These are phyloP conservation scores for Nakaseomyces nivariensis DNA, from an alignment of 1,139 yeast species.

Conservation along the genomic window DNA sequence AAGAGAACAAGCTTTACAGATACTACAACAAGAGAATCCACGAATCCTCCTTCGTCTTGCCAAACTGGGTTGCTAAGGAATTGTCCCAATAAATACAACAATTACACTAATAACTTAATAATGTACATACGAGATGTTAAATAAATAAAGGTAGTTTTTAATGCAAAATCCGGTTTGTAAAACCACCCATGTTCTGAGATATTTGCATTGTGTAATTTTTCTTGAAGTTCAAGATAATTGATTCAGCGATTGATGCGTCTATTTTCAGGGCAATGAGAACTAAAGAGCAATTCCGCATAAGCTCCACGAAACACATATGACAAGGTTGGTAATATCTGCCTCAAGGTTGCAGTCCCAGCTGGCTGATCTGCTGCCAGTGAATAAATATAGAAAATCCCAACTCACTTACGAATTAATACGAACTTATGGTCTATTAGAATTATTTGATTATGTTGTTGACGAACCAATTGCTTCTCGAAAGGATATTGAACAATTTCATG, in stretches of 20 bases:
- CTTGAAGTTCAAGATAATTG: neutral
- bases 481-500: conserved; percentile 21
- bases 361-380: conserved; percentile 26
- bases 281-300: no score
- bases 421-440: conserved; percentile 16
- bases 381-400: conserved; percentile 20
- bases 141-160: neutral
- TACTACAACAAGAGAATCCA: conserved; percentile 77
- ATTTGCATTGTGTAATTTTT: no score
- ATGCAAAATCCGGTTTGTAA: neutral
- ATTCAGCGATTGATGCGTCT: no score
- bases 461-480: conserved; percentile 11
- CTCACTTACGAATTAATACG: conserved; percentile 18
- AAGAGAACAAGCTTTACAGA: conserved; percentile 55
- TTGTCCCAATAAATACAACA: conserved; percentile 10
- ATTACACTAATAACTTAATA: neutral
- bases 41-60: conserved; percentile 77
- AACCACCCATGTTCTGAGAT: neutral
- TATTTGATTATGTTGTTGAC: conserved; percentile 18
- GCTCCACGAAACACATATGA: conserved; percentile 8
- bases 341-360: conserved; percentile 26
- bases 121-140: neutral
- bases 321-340: conserved; percentile 17
- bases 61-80: conserved; percentile 65
- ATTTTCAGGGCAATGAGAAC: no score